phyloP scores from a whole-genome alignment of 768 basidiomycete genomes.

The Boletus rex-veris region DNA sequence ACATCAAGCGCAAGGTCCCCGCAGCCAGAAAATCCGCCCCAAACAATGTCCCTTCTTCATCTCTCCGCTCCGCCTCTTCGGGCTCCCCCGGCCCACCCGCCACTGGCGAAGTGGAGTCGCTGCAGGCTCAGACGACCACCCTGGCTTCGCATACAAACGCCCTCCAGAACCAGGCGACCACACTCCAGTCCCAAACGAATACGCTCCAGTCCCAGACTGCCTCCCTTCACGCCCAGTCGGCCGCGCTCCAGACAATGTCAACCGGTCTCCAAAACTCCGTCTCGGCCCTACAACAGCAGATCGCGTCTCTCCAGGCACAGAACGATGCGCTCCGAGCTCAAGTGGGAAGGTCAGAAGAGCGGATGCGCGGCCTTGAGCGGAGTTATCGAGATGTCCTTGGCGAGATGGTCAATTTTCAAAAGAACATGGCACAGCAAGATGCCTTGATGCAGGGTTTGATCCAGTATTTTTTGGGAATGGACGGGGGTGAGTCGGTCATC shows the following conservation, averaged over 20 bases:
- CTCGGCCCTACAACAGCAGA: slow-evolving; percentile 29
- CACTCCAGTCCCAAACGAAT: slow-evolving; percentile 27
- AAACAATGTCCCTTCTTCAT: slow-evolving; percentile 26
- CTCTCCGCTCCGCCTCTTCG: slow-evolving; percentile 24
- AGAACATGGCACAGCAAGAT: slow-evolving; percentile 81
- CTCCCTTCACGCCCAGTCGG: slow-evolving; percentile 34
- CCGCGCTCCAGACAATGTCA: slow-evolving; percentile 32
- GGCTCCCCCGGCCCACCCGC: slow-evolving; percentile 26
- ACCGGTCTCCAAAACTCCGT: slow-evolving; percentile 25
- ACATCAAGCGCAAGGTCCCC: slow-evolving; percentile 61
- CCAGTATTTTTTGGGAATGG: slow-evolving; percentile 73
- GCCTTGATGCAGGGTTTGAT: slow-evolving; percentile 77
- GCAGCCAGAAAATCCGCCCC: slow-evolving; percentile 31
- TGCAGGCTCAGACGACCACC: slow-evolving; percentile 28
- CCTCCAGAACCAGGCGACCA: slow-evolving; percentile 29
- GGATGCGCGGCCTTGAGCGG: slow-evolving; percentile 55
- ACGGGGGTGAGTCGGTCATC: slow-evolving; percentile 44
- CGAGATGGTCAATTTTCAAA: slow-evolving; percentile 71
- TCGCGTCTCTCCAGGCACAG: slow-evolving; percentile 26
- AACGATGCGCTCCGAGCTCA: slow-evolving; percentile 33
- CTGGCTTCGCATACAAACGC: slow-evolving; percentile 30
- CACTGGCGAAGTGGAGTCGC: slow-evolving; percentile 24
- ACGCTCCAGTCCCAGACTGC: slow-evolving; percentile 30
- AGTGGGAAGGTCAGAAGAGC: slow-evolving; percentile 40
- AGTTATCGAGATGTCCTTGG: slow-evolving; percentile 66